Base-by-base conservation (phyloP, 352 stramenopile species). In the Globisporangium nunn region DNA sequence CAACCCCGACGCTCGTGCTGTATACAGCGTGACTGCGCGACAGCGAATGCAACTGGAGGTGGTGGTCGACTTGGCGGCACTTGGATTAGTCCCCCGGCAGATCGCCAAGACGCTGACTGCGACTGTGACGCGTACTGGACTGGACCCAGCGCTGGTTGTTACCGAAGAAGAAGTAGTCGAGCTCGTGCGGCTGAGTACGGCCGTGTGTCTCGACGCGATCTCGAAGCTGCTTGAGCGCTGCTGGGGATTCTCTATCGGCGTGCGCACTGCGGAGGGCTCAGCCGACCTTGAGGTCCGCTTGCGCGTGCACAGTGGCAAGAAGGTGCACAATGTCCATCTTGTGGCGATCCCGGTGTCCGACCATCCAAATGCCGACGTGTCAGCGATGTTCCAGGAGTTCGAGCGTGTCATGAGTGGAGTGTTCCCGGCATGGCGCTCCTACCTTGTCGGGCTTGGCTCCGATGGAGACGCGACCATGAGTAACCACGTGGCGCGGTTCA, bases 241-340 rank as follows among this genome's bases (percentile, higher is more conserved):
- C 41, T 85, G 74, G 78, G 67, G 63, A 11, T 82, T 87, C 49
- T 83, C 72, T 1, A 30, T 88, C 14, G 68, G 69, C 10, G 31
- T 88, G 30, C 64, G 68, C 54, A 55, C 54, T 3, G 55, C n/a
- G 3, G 47, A 72, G 50, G 61, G 69, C 10, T 71, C 73, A 7
- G 14, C 48, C 37, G 75, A 68, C 35, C 47, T 83, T 23, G 71
- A 76, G 18, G 72, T 85, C 45, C 72, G 67, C 11, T 40, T 81
- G 33, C 75, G 74, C n/a, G 56, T 81, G 37, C 76, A 71, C 44
- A 52, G 56, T 48, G 47, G 40, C 17, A 66, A 55, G 1, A 54
- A 56, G 29, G 61, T 85, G 6, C 59, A 68, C 41, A 75, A 81
- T 23, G 55, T 83, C 18, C 71, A 83, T 45, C 18, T 83, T 2